Percentiles rank a stretch among this genome's conserved stretches.
phyloP scores from a whole-genome alignment of 257 asterid species.

The Fraxinus excelsior region DNA sequence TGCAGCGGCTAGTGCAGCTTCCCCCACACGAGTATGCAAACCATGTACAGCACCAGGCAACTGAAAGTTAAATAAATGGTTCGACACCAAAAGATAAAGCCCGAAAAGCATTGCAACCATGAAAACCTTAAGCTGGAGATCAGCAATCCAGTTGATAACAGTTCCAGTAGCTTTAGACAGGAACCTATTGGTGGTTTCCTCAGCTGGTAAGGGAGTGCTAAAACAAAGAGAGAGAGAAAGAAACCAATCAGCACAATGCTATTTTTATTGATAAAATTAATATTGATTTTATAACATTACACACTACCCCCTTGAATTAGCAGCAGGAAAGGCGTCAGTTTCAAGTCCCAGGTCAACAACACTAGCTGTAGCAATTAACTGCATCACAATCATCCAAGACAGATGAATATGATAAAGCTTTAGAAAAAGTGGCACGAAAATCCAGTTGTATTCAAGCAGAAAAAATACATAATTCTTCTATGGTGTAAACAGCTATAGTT shows the following conservation, averaged over 20 bases:
- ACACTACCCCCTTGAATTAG: background rate
- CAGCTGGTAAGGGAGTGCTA: conserved; percentile 14
- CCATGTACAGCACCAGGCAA: background rate
- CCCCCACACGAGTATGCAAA: conserved; percentile 3
- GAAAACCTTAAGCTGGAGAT: conserved; percentile 8
- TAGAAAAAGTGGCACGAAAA: background rate
- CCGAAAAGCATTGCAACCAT: background rate
- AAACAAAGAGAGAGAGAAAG: background rate
- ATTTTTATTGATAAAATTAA: background rate
- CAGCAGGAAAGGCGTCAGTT: background rate
- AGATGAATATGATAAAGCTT: background rate
- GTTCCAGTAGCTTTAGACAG: conserved; percentile 13
- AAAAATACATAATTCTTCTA: background rate
- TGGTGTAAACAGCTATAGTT: background rate
- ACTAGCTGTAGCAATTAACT: background rate
- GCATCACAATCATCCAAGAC: background rate
- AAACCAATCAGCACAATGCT: background rate
- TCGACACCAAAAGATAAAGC: background rate
- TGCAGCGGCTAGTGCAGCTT: conserved; percentile 3
- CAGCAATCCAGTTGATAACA: conserved; percentile 1
- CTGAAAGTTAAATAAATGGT: background rate
- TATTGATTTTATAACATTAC: background rate
- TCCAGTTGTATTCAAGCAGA: background rate
- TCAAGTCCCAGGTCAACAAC: background rate
- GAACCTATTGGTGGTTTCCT: background rate